Conservation (phyloP, 2,329 filamentous ascomycete species). For the Fusarium duplospermum region DNA sequence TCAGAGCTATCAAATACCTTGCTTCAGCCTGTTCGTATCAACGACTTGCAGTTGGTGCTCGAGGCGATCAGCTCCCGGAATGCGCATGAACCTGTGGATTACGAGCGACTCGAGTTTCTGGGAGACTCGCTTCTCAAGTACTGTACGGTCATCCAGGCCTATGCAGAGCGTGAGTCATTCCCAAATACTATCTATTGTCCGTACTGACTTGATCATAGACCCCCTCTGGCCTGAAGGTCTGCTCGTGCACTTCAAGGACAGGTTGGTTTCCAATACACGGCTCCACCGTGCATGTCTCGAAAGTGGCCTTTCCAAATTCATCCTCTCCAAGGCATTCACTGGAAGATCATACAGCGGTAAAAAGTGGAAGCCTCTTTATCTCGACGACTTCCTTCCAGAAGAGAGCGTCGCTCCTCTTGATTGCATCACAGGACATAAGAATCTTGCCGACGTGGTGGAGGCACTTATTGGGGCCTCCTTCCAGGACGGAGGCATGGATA, state of each 20-base stretch:
- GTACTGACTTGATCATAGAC: conserved; percentile 55
- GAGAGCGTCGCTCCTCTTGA: conserved; percentile 2
- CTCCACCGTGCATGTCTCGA: conserved; percentile 74
- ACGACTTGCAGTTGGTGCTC: conserved; percentile 66
- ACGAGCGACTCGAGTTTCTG: conserved; percentile 87
- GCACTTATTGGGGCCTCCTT: conserved; percentile 83
- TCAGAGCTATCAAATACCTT: conserved; percentile 61
- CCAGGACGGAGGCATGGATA: conserved; percentile 73
- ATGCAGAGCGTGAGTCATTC: conserved; percentile 59
- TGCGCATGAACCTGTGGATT: conserved; percentile 72
- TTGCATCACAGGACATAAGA: conserved; percentile 75
- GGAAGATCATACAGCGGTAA: conserved; percentile 49
- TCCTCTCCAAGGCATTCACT: conserved; percentile 76
- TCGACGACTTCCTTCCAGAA: conserved; percentile 50
- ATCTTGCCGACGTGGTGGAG: conserved; percentile 88
- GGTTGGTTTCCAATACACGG: conserved; percentile 79
- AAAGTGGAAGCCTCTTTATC: conserved; percentile 79
- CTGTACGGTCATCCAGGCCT: conserved; percentile 73
- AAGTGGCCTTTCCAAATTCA: conserved; percentile 76
- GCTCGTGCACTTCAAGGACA: conserved; percentile 75
- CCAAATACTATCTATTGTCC: fast-evolving
- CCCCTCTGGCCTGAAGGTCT: conserved; percentile 80
- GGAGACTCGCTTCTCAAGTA: conserved; percentile 88
- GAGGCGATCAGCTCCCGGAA: conserved; percentile 77
- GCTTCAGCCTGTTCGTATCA: conserved; percentile 59